Percentiles rank a stretch among this genome's conserved stretches.
These are phyloP conservation scores for Trichoderma oligosporum DNA, from an alignment of 2,329 filamentous ascomycete genomes.

Conservation along the genomic window DNA sequence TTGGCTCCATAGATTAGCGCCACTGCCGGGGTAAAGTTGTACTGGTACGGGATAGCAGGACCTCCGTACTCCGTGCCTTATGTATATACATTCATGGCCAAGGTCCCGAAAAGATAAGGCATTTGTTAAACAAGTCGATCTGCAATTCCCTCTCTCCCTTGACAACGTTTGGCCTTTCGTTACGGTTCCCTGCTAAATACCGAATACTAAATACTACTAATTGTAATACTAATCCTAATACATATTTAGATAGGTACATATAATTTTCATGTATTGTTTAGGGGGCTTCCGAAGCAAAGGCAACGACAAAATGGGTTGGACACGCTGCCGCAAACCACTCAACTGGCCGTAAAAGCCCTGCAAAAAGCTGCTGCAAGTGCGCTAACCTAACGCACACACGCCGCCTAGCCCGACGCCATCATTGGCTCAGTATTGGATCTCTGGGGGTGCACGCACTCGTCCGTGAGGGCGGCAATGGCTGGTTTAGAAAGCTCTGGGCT, in stretches of 20 bases:
- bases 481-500: neutral
- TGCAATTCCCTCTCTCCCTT: too few species aligned
- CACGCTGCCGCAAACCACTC: neutral
- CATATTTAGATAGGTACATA: too few species aligned
- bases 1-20: conserved; percentile 23
- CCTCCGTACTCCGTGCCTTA: neutral
- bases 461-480: conserved; percentile 18
- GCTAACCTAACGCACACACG: conserved; percentile 6
- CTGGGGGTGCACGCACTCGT: neutral
- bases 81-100: neutral
- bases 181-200: too few species aligned
- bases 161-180: neutral
- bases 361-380: neutral
- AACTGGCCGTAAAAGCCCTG: neutral
- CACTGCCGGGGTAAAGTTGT: conserved; percentile 14
- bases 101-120: neutral
- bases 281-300: neutral
- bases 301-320: neutral
- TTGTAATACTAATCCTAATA: too few species aligned
- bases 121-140: too few species aligned
- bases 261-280: neutral
- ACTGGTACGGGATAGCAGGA: neutral
- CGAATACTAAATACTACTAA: too few species aligned
- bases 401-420: neutral
- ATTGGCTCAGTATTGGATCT: conserved; percentile 11